Evolutionary conservation across 768 basidiomycete species (phyloP).

Genomic region (Tulasnella sp.): DNA sequence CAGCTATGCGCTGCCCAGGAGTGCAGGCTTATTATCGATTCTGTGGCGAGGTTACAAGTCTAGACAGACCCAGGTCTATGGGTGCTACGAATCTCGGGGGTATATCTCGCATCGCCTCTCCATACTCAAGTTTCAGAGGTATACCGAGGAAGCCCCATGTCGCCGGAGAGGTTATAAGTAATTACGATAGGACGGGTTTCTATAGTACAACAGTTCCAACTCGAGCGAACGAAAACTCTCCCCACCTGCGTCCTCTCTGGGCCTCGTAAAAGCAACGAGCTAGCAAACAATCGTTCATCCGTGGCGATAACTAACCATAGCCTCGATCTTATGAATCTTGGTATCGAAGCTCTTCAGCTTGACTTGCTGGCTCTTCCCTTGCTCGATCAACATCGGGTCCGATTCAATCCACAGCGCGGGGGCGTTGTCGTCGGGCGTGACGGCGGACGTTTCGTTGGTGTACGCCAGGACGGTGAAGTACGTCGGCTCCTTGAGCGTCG

Average conservation of each 20-base stretch:
- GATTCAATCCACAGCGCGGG: slow-evolving; percentile 92
- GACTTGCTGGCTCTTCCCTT: slow-evolving; percentile 85
- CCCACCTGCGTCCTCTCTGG: too few relatives aligned
- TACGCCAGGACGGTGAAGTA: slow-evolving; percentile 98
- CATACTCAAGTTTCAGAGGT: background rate
- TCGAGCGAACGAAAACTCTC: background rate
- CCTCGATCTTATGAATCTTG: slow-evolving; percentile 94
- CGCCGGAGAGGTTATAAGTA: background rate
- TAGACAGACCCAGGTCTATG: background rate
- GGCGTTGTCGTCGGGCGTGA: background rate
- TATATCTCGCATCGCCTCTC: background rate
- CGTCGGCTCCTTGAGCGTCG: slow-evolving; percentile 86
- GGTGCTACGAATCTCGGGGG: background rate
- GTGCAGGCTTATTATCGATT: background rate
- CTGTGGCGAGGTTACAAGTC: background rate
- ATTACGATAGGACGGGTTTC: background rate
- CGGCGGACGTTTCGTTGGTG: slow-evolving; percentile 55
- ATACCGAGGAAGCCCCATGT: too few relatives aligned
- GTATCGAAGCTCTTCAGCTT: slow-evolving; percentile 95
- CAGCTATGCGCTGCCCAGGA: background rate
- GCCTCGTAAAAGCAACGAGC: background rate
- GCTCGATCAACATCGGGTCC: slow-evolving; percentile 83
- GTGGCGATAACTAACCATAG: slow-evolving; percentile 95
- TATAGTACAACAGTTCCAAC: background rate
- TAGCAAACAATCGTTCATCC: slow-evolving; percentile 42